Percentiles rank a stretch among this genome's conserved stretches.
phyloP scores from a whole-genome alignment of 192 early-diverging fungal genomes.

The Linnemannia zychae region DNA sequence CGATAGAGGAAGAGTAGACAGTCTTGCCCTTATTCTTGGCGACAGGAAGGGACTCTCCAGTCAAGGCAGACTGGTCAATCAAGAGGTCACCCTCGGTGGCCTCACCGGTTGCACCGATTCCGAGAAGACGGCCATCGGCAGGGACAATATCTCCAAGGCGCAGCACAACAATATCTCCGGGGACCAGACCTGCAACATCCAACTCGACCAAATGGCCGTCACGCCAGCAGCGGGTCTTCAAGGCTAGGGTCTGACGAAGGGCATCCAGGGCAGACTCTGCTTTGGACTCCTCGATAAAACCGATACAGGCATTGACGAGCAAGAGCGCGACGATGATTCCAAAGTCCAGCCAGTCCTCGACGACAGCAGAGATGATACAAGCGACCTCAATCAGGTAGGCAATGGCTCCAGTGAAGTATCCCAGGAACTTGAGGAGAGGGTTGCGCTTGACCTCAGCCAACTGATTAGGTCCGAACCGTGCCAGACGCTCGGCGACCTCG shows the following conservation, averaged over 20 bases:
- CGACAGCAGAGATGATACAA: slow-evolving; percentile 82
- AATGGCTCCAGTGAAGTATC: slow-evolving; percentile 92
- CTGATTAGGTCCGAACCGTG: slow-evolving; percentile 86
- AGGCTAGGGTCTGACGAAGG: slow-evolving; percentile 92
- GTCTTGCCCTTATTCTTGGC: slow-evolving; percentile 84
- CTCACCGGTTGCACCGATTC: slow-evolving; percentile 83
- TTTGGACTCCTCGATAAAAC: slow-evolving; percentile 94
- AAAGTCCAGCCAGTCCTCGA: slow-evolving; percentile 79
- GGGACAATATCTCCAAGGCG: slow-evolving; percentile 96
- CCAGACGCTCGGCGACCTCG: slow-evolving; percentile 81
- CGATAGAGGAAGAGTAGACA: slow-evolving; percentile 93
- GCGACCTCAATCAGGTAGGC: slow-evolving; percentile 93
- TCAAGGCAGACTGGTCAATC: slow-evolving; percentile 95
- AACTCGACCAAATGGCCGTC: slow-evolving; percentile 82
- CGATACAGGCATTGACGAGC: slow-evolving; percentile 92
- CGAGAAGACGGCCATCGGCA: slow-evolving; percentile 88
- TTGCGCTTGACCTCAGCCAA: slow-evolving; percentile 88
- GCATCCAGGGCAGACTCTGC: slow-evolving; percentile 95
- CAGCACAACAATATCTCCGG: slow-evolving; percentile 92
- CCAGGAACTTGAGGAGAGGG: slow-evolving; percentile 86
- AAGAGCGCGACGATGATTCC: slow-evolving; percentile 85
- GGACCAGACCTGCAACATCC: slow-evolving; percentile 83
- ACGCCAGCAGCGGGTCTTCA: slow-evolving; percentile 86
- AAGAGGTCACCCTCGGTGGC: slow-evolving; percentile 81
- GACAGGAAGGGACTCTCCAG: slow-evolving; percentile 94